Base-by-base conservation (phyloP, 1,284 basidiomycete genomes). In the Pseudozyma tsukubaensis region DNA sequence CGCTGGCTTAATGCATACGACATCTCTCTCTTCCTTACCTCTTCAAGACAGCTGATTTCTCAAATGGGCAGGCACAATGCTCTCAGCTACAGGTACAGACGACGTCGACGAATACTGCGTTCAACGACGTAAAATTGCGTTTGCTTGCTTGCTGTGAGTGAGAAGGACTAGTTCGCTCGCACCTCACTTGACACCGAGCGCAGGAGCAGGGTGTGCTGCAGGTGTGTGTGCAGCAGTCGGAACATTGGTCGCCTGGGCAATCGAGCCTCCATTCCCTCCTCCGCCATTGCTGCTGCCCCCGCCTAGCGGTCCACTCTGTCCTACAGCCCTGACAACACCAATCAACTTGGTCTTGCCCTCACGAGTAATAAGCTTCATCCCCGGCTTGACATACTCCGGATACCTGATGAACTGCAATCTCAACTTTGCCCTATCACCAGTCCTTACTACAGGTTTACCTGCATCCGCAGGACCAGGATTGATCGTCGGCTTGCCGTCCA, bases 321-420 rank as follows among this genome's bases (percentile, higher is more conserved):
- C 79, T 0, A 81, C 81, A 8, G 54, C 68, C 1, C 79, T 58
- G 5, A 84, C 73, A 2, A 83, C 74, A 1, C 82, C 82, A 21
- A 84, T 81, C 5, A 83, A 64, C 61, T 80, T 82, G 16, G 81
- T 81, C 73, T 79, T 79, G 1, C 81, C 82, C 51, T 82, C 81
- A 1, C 81, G 48, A 10, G 81, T 81, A 43, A 84, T 81, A 14
- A 84, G 54, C 70, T 82, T 82, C 64, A 79, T 78, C 14, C 82
- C 82, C 11, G 78, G 76, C 62, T 81, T 78, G 58, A 83, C 69
- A 35, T 72, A 84, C 57, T 84, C 82, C 3, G 80, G 73, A 34
- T 61, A 72, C 35, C 77, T 60, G 34, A 81, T 76, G 52, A 84
- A 84, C 59, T 76, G 80, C 34, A 83, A 65, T 11, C 81, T 66